phyloP scores from a whole-genome alignment of 768 basidiomycete species.

The Phlebiopsis flavidoalba region DNA sequence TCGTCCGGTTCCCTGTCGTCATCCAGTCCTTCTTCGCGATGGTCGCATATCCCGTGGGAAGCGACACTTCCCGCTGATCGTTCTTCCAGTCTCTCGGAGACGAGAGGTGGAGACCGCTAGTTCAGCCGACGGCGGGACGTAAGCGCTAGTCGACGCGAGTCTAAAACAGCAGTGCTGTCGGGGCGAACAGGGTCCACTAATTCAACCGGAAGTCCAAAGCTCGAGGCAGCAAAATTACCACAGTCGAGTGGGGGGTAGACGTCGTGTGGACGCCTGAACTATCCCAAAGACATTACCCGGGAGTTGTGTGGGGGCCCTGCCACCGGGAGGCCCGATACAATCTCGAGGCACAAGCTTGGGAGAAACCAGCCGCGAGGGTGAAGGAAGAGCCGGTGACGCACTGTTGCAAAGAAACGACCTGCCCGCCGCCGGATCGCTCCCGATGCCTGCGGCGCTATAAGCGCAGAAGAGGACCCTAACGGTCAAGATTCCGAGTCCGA shows the following conservation, averaged over 20 bases:
- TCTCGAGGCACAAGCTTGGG: not conserved
- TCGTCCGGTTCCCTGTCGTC: slow-evolving; percentile 5
- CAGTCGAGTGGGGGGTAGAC: too few species aligned
- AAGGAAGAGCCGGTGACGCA: not conserved
- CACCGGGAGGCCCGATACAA: not conserved
- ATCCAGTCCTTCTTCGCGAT: slow-evolving; percentile 4
- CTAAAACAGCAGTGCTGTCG: too few species aligned
- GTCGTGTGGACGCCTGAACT: too few species aligned
- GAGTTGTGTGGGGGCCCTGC: too few species aligned
- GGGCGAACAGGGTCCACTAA: too few species aligned
- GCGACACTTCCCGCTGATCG: not conserved
- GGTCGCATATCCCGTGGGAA: not conserved
- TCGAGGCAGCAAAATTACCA: too few species aligned
- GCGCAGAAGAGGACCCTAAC: slow-evolving; percentile 24
- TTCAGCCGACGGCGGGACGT: slow-evolving; percentile 15
- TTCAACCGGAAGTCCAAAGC: too few species aligned
- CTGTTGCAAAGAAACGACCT: not conserved
- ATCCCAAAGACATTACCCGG: too few species aligned
- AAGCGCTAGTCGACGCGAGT: not conserved
- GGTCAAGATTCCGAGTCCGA: slow-evolving; percentile 25
- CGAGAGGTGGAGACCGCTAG: slow-evolving; percentile 1
- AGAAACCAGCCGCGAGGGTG: not conserved
- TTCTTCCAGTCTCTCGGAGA: slow-evolving; percentile 10
- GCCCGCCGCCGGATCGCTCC: slow-evolving; percentile 14
- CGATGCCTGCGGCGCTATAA: slow-evolving; percentile 35